Evolutionary conservation across 2,329 filamentous ascomycete genomes (phyloP).

Genomic region (Aspergillus hiratsukae): DNA sequence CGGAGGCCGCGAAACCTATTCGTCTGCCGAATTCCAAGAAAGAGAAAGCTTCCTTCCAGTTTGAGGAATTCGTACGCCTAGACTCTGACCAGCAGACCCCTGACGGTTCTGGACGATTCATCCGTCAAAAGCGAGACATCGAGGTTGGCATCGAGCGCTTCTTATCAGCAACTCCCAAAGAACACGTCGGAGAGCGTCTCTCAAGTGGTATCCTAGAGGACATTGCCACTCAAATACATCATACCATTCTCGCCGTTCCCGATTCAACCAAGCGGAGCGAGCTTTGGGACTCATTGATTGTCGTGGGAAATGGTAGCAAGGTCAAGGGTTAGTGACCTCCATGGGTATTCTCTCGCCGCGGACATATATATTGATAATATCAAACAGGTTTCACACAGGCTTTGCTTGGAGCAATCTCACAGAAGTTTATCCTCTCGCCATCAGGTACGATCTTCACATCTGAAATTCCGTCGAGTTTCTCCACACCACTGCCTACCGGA

Average conservation of each 20-base stretch:
- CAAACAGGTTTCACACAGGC: slow-evolving; percentile 76
- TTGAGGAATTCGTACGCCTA: slow-evolving; percentile 55
- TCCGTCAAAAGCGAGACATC: slow-evolving; percentile 51
- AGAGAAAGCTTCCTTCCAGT: slow-evolving; percentile 56
- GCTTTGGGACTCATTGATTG: slow-evolving; percentile 87
- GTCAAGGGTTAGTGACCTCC: slow-evolving; percentile 48
- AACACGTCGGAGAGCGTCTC: slow-evolving; percentile 27
- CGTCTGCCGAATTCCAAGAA: slow-evolving; percentile 57
- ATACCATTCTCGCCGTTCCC: slow-evolving; percentile 74
- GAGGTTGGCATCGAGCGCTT: slow-evolving; percentile 62
- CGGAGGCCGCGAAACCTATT: slow-evolving; percentile 45
- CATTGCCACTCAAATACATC: slow-evolving; percentile 79
- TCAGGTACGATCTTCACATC: slow-evolving; percentile 96
- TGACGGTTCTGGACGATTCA: slow-evolving; percentile 48
- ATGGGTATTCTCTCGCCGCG: not conserved
- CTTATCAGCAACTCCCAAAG: slow-evolving; percentile 47
- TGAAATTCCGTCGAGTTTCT: slow-evolving; percentile 89
- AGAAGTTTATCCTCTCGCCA: slow-evolving; percentile 85
- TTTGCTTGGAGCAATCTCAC: slow-evolving; percentile 70
- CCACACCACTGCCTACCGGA: slow-evolving; percentile 84
- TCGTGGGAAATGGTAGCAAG: slow-evolving; percentile 81
- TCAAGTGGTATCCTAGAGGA: slow-evolving; percentile 69
- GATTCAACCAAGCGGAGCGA: slow-evolving; percentile 79
- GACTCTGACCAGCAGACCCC: slow-evolving; percentile 49
- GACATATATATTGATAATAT: not conserved